Percentiles rank a stretch among this genome's conserved stretches.
Conservation (phyloP, 192 early-diverging fungal genomes). For the Geranomyces michiganensis region DNA sequence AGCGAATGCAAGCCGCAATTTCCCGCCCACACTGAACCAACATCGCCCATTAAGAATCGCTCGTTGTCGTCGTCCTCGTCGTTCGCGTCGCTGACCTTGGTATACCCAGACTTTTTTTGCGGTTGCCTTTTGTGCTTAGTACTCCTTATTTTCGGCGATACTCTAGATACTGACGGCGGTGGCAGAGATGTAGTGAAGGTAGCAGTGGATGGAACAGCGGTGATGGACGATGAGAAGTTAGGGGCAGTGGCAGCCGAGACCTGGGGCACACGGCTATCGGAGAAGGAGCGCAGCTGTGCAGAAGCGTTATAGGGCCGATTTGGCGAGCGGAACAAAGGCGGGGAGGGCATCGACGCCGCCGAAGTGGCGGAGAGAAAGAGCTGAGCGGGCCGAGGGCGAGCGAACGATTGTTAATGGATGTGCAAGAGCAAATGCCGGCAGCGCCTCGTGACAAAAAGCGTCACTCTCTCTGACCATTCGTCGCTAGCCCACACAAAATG, state of each 20-base stretch:
- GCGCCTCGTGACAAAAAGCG: no score
- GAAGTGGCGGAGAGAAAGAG: no score
- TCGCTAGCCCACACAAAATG: no score
- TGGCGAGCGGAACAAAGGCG: slow-evolving; percentile 1
- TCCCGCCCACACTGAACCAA: slow-evolving; percentile 20
- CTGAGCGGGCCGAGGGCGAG: no score
- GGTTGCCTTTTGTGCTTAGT: background rate
- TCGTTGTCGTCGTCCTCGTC: slow-evolving; percentile 16
- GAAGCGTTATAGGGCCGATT: background rate
- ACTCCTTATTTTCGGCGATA: no score
- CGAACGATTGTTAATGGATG: no score
- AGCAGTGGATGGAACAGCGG: background rate
- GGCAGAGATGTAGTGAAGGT: background rate
- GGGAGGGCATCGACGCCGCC: slow-evolving; percentile 1
- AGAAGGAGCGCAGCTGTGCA: background rate
- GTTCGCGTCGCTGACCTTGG: background rate
- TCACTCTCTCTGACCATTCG: no score
- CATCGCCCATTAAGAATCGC: slow-evolving; percentile 18
- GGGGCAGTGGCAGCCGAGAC: no score
- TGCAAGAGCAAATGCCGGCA: no score
- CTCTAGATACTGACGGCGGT: background rate
- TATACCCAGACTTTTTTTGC: slow-evolving; percentile 9
- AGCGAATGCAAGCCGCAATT: no score
- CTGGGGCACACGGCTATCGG: background rate
- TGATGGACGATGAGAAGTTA: no score